A percentile compares a stretch with the other conserved stretches of the same genome.
These are phyloP conservation scores for Acanthochlamys bracteata DNA, from an alignment of 106 monocot genomes.

Conservation along the genomic window DNA sequence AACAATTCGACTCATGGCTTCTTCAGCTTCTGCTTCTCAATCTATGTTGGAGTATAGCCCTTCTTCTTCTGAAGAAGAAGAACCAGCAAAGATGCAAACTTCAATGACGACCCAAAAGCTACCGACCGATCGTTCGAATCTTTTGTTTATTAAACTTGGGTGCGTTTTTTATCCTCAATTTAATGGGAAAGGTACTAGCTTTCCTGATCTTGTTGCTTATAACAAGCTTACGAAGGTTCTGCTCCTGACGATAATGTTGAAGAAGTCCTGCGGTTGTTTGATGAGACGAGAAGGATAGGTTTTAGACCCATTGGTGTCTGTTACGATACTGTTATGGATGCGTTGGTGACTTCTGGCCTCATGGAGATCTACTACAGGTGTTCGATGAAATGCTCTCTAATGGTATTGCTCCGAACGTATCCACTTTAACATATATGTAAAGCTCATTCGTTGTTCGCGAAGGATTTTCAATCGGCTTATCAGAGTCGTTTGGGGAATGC, in stretches of 20 bases:
- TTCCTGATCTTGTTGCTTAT: not conserved
- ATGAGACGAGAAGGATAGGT: not conserved
- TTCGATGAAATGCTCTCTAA: not conserved
- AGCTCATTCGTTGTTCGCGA: conserved; percentile 3
- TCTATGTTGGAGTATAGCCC: too few species aligned
- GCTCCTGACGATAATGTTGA: conserved; percentile 3
- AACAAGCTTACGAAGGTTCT: conserved; percentile 5
- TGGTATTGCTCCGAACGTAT: not conserved
- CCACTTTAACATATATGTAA: conserved; percentile 5
- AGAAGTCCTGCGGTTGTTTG: conserved; percentile 1
- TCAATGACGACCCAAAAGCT: not conserved
- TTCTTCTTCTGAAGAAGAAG: too few species aligned
- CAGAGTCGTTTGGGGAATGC: not conserved
- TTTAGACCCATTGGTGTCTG: not conserved
- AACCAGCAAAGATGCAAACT: too few species aligned
- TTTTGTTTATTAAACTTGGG: not conserved
- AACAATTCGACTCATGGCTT: too few species aligned
- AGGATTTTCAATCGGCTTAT: conserved; percentile 5
- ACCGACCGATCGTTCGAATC: not conserved
- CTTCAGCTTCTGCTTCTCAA: too few species aligned
- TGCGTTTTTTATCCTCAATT: not conserved
- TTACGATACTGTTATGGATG: conserved; percentile 8
- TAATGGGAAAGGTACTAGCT: not conserved
- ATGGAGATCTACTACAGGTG: not conserved
- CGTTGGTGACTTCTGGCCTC: not conserved